Evolutionary conservation across 2,329 filamentous ascomycete species (phyloP), one percentile per base, ranked within the genome.

Genomic region (Ophiostoma triangulosporum): DNA sequence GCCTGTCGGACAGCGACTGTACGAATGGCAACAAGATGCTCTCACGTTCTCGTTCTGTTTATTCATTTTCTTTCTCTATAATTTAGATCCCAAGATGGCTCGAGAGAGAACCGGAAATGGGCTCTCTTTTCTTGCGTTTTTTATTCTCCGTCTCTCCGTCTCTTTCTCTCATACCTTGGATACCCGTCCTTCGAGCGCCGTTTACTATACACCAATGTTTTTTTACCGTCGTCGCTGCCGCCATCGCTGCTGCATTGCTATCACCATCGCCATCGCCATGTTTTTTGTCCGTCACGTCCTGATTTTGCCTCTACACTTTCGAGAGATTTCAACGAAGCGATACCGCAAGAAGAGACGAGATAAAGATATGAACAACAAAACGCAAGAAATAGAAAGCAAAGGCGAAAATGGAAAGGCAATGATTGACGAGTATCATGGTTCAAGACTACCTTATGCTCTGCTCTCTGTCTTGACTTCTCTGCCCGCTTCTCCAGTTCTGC

Each of bases 121-220:
- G 26, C 43, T 31, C 26, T 31, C 43, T 46, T 24, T 24, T 45
- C 24, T n/a, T n/a, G n/a, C n/a, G n/a, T n/a, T 14, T 40, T 40
- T 24, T 46, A 29, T 29, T 46, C 26, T 14, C 15, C 43, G 6
- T 46, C 43, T 31, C 17, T 14, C n/a, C 43, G 11, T 31, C n/a
- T 46, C 43, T 46, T 27, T 24, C 24, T 29, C 40, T 29, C 43
- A 46, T n/a, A 29, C 43, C 43, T 46, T 46, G 43, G 43, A 46
- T 46, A 46, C 43, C 43, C 43, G 43, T 46, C 43, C 27, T 24
- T 46, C 43, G 43, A 46, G 43, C 43, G 43, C n/a, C n/a, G 17
- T 36, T 36, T 15, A 26, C 38, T 24, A 46, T 46, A 15, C 43
- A 27, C 22, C 40, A 27, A n/a, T 17, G 11, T 9, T 27, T 22